Evolutionary conservation across 2,329 filamentous ascomycete species (phyloP), one percentile per base, ranked within the genome.

Genomic region (Dothistroma pini): DNA sequence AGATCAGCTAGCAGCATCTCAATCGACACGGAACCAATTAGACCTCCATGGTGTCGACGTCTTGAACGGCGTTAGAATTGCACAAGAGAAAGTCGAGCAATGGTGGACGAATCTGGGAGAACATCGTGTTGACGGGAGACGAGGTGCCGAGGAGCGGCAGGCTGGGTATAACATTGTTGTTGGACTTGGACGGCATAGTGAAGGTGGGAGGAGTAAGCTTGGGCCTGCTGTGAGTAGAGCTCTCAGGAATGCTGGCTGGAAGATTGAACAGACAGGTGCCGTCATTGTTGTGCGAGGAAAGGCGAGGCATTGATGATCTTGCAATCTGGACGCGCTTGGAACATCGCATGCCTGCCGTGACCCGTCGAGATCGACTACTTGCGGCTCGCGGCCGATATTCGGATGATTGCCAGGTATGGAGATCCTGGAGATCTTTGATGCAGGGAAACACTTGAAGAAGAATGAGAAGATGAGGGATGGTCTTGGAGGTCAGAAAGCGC

Each of bases 1-100:
- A 1, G 89, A 95, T 69, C 76, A 83, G 0, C 80, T 88, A 3
- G 93, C 93, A 0, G 81, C 86, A 11, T 72, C 77, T 10, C 88
- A 92, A 71, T 93, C 90, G 55, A 63, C 63, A 0, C 62, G 73
- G 1, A 79, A 76, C 0, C 78, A 81, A 21, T 79, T 96, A 8
- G 93, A 97, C 74, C 79, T 97, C 29, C 93, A 97, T 73, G 91
- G 91, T 6, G 86, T 96, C 5, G 86, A 83, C 50, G 92, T 97
- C 1, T 80, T 86, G 54, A 90, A 96, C 73, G 93, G 89, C 1
- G 86, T 92, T 32, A 82, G 90, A 2, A 96, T 97, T 65, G 87
- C 90, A 1, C 82, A 84, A 32, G 81, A 86, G 52, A 83, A 82
- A 41, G 88, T 89, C 0, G 80, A 83, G 65, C 73, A 72, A 10